A percentile compares a stretch with the other conserved stretches of the same genome.
Conservation (phyloP, 2,329 filamentous ascomycete genomes). For the Colletotrichum viniferum region DNA sequence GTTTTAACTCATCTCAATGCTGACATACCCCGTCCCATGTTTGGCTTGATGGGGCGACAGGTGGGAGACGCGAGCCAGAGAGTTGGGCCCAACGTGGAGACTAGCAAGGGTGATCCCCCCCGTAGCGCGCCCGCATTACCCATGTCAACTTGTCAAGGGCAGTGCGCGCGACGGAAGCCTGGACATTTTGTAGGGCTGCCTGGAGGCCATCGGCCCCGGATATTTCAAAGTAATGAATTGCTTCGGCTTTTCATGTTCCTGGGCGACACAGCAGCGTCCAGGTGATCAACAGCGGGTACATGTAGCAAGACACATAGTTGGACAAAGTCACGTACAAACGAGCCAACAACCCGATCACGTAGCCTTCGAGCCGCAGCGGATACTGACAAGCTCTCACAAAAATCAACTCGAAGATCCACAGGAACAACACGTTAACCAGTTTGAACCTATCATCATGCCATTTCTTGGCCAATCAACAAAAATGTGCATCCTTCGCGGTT, state of each 20-base stretch:
- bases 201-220: background rate
- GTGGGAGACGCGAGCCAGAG: background rate
- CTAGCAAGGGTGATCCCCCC: background rate
- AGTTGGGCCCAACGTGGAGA: background rate
- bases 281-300: background rate
- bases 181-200: background rate
- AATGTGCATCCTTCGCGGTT: background rate
- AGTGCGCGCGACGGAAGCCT: background rate
- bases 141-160: background rate
- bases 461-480: background rate
- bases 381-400: background rate
- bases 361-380: background rate
- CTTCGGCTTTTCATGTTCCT: background rate
- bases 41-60: background rate
- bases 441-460: background rate
- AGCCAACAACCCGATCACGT: fast-evolving
- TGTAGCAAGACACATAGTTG: background rate
- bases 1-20: background rate
- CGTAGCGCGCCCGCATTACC: background rate
- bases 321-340: background rate
- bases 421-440: background rate
- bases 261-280: background rate
- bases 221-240: background rate
- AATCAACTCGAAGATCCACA: background rate
- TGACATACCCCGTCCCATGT: background rate